These are phyloP conservation scores for Vitis rotundifolia DNA, from an alignment of 164 flowering plant species.

Conservation along the genomic window DNA sequence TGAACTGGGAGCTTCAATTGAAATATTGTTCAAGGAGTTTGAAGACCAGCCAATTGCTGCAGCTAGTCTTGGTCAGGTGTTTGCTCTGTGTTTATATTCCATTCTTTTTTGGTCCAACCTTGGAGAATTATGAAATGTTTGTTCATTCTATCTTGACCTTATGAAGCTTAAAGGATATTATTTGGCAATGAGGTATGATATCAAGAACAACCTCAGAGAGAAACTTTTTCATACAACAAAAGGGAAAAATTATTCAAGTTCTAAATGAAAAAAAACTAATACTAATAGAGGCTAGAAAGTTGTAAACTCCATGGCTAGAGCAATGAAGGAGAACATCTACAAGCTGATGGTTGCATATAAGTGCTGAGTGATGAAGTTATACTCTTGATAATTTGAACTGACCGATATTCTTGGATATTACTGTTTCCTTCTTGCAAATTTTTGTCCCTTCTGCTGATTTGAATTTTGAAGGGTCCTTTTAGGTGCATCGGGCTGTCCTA, in stretches of 20 bases:
- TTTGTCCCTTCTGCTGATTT: not conserved
- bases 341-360: no score
- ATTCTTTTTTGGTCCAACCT: not conserved
- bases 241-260: no score
- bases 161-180: no score
- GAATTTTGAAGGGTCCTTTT: slow-evolving; percentile 10
- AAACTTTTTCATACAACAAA: no score
- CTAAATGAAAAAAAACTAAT: no score
- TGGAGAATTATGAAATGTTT: not conserved
- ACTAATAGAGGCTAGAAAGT: no score
- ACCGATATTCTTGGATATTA: not conserved
- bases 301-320: no score
- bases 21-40: slow-evolving; percentile 70
- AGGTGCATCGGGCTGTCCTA: slow-evolving; percentile 95
- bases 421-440: not conserved
- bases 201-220: no score
- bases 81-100: slow-evolving; percentile 19
- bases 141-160: not conserved
- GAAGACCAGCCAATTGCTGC: slow-evolving; percentile 96
- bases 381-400: no score
- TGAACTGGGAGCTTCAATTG: slow-evolving; percentile 81
- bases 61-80: slow-evolving; percentile 99
- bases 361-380: no score
- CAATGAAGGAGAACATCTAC: no score
- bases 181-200: no score